Conservation (phyloP, 495 filamentous ascomycete genomes). For the Xylaria nigripes region DNA sequence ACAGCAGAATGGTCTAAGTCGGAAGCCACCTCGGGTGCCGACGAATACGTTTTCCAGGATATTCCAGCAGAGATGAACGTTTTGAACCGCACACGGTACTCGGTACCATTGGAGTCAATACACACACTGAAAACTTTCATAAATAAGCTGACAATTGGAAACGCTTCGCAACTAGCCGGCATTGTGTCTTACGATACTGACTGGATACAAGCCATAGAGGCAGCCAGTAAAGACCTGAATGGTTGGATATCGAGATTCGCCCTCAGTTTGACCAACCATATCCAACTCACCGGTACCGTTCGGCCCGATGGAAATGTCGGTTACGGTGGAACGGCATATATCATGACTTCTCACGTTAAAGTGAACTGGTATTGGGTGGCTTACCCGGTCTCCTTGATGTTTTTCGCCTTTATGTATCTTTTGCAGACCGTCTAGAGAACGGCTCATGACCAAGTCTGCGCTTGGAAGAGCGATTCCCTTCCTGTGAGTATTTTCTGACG, state of each 20-base stretch:
- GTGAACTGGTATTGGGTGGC: slow-evolving; percentile 34
- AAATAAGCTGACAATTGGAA: slow-evolving; percentile 21
- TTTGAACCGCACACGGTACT: slow-evolving; percentile 18
- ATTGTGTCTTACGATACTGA: slow-evolving; percentile 28
- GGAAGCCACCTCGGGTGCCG: slow-evolving; percentile 8
- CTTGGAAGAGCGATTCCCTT: slow-evolving; percentile 31
- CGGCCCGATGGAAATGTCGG: background rate
- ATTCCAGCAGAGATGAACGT: slow-evolving; percentile 25
- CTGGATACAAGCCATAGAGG: slow-evolving; percentile 33
- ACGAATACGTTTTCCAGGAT: slow-evolving; percentile 26
- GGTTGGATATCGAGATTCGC: slow-evolving; percentile 27
- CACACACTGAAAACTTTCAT: slow-evolving; percentile 25
- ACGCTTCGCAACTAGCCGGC: slow-evolving; percentile 18
- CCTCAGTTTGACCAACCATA: slow-evolving; percentile 26
- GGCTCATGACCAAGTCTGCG: slow-evolving; percentile 27
- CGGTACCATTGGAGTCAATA: slow-evolving; percentile 24
- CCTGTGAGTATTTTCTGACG: slow-evolving; percentile 10
- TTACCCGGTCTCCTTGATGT: slow-evolving; percentile 30
- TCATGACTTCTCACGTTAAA: slow-evolving; percentile 23
- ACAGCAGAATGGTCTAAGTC: slow-evolving; percentile 26
- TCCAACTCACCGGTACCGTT: slow-evolving; percentile 23
- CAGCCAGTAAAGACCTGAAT: slow-evolving; percentile 20
- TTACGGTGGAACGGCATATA: slow-evolving; percentile 25
- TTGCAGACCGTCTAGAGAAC: slow-evolving; percentile 27
- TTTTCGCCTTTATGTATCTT: slow-evolving; percentile 28